phyloP scores from a whole-genome alignment of 1,284 basidiomycete genomes.

The Acaromyces ingoldii region DNA sequence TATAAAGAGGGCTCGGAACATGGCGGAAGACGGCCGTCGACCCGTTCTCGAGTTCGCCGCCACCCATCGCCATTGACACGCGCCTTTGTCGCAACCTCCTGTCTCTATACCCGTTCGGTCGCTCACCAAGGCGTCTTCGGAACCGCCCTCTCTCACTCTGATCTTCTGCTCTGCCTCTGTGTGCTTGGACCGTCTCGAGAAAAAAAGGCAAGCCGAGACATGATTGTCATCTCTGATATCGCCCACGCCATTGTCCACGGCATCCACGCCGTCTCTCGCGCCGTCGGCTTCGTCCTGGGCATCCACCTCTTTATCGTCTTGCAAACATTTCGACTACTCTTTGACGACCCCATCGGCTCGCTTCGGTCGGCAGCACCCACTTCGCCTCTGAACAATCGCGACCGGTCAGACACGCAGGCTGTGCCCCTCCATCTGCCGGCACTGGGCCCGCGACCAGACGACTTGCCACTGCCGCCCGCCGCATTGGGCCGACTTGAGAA shows the following conservation, averaged over 20 bases:
- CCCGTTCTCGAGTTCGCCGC: too few species aligned
- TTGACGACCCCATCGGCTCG: not conserved
- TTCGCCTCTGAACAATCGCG: not conserved
- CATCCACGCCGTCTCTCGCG: not conserved
- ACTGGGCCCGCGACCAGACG: not conserved
- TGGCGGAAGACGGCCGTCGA: too few species aligned
- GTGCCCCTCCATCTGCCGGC: not conserved
- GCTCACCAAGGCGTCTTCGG: too few species aligned
- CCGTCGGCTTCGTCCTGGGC: slow-evolving; percentile 1
- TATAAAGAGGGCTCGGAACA: too few species aligned
- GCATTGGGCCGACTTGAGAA: not conserved
- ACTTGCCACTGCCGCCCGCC: not conserved
- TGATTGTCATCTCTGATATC: too few species aligned
- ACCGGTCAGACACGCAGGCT: not conserved
- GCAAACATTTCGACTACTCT: not conserved
- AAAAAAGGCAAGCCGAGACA: too few species aligned
- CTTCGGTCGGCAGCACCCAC: not conserved
- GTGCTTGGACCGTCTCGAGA: too few species aligned
- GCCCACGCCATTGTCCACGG: slow-evolving; percentile 2
- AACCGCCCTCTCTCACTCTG: too few species aligned
- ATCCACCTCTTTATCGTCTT: slow-evolving; percentile 1
- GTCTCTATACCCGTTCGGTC: too few species aligned
- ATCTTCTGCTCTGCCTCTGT: too few species aligned
- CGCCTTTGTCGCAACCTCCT: too few species aligned
- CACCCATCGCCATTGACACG: too few species aligned